Percentiles rank a stretch among this genome's conserved stretches.
Evolutionary conservation across 805 yeast species (phyloP).

Genomic region (Kodamaea kaohsiungensis): DNA sequence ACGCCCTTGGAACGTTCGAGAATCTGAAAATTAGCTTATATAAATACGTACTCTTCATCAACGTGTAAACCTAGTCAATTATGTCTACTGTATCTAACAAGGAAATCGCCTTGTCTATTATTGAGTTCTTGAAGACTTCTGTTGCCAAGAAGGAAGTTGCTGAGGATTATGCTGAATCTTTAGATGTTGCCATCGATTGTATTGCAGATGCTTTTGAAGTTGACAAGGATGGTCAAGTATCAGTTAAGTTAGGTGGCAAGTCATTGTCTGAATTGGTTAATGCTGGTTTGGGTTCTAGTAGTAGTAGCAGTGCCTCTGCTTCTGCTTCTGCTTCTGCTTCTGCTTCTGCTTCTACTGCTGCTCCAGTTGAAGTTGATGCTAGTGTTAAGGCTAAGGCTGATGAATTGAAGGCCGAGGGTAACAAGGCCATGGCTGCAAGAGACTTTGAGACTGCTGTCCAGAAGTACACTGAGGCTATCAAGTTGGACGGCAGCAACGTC

Average conservation of each 20-base stretch:
- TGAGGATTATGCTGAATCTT: constrained; percentile 81
- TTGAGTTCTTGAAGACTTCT: constrained; percentile 64
- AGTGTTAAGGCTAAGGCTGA: constrained; percentile 77
- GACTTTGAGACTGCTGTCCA: constrained; percentile 71
- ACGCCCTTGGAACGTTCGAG: neutral
- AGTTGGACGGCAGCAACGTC: constrained; percentile 66
- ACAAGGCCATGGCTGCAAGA: constrained; percentile 79
- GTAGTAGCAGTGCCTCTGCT: constrained; percentile 6
- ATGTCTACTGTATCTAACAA: constrained; percentile 52
- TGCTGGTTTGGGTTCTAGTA: constrained; percentile 5
- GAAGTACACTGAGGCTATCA: constrained; percentile 80
- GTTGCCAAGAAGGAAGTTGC: constrained; percentile 62
- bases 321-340: constrained; percentile 27
- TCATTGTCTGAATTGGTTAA: constrained; percentile 47
- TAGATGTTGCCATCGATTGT: constrained; percentile 93
- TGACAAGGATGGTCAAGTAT: constrained; percentile 46
- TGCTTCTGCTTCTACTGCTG: constrained; percentile 16
- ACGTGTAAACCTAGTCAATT: neutral
- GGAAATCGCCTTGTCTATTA: constrained; percentile 71
- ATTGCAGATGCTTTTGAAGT: constrained; percentile 83
- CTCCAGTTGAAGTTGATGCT: constrained; percentile 44
- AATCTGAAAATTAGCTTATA: neutral
- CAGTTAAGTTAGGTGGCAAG: constrained; percentile 51
- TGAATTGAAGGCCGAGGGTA: constrained; percentile 80
- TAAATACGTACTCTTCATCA: neutral